These are phyloP conservation scores for Teratosphaeria epicoccoides DNA, from an alignment of 2,329 filamentous ascomycete species.

Conservation along the genomic window DNA sequence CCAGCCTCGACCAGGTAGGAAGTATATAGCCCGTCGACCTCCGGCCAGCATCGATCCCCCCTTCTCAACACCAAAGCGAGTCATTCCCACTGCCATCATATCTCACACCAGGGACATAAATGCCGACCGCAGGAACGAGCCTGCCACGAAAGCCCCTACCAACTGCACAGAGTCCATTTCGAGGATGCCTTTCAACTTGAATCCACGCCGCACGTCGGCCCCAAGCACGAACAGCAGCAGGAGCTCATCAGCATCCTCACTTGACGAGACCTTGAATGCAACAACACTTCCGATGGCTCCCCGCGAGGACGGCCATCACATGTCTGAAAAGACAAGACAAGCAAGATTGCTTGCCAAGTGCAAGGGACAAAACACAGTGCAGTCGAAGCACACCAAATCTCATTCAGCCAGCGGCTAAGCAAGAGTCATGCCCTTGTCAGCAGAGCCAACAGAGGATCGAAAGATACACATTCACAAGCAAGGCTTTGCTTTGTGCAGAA, in stretches of 20 bases:
- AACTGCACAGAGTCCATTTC: neutral
- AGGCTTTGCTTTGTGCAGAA: too few relatives aligned
- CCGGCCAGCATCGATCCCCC: neutral
- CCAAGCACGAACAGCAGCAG: conserved; percentile 14
- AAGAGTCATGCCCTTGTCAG: too few relatives aligned
- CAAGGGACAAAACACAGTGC: conserved; percentile 16
- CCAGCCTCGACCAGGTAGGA: neutral
- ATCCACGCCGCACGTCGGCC: conserved; percentile 13
- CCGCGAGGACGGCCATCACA: conserved; percentile 22
- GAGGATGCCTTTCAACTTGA: conserved; percentile 16
- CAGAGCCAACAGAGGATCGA: neutral
- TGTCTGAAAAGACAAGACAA: conserved; percentile 19
- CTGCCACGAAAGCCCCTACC: neutral
- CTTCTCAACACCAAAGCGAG: neutral
- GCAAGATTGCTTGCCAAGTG: conserved; percentile 20
- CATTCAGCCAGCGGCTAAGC: conserved; percentile 1
- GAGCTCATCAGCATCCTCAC: conserved; percentile 13
- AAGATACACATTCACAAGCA: neutral
- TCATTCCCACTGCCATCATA: too few relatives aligned
- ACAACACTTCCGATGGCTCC: conserved; percentile 23
- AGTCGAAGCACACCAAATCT: conserved; percentile 19
- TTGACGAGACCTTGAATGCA: conserved; percentile 13
- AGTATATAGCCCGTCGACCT: neutral
- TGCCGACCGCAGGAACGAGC: too few relatives aligned
- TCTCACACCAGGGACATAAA: too few relatives aligned